These are phyloP conservation scores for Zopfochytrium polystomum DNA, from an alignment of 371 early-diverging fungal species.

Conservation along the genomic window DNA sequence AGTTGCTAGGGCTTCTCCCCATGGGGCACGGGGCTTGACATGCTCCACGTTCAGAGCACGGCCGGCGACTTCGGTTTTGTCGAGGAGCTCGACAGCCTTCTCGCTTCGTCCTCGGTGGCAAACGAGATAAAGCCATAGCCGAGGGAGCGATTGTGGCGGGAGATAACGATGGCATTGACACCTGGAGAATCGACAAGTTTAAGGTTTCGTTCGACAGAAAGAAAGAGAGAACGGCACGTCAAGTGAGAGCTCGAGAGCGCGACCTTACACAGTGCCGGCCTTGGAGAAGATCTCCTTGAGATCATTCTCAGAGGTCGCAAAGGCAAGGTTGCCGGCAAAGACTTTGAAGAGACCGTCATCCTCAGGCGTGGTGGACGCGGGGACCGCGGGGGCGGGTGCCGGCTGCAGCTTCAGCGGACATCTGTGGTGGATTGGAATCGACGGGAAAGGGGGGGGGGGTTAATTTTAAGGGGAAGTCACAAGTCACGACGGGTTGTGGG, in stretches of 20 bases:
- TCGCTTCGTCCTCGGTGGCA: constrained; percentile 66
- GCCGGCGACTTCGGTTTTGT: constrained; percentile 73
- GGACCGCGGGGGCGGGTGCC: no score
- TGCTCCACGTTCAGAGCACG: constrained; percentile 85
- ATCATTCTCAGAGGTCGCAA: constrained; percentile 73
- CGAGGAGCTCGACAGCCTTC: constrained; percentile 65
- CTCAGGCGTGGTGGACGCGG: no score
- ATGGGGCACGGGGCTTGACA: constrained; percentile 55
- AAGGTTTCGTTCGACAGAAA: background rate
- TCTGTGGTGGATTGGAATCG: no score
- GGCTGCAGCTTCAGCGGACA: no score
- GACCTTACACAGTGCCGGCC: constrained; percentile 63
- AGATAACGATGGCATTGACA: constrained; percentile 69
- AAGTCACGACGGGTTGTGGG: no score
- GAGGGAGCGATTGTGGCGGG: constrained; percentile 69
- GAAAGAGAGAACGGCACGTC: background rate
- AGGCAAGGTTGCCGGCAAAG: constrained; percentile 93
- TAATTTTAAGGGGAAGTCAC: no score
- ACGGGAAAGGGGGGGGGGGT: no score
- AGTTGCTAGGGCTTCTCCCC: background rate
- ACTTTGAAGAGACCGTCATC: no score
- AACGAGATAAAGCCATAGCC: constrained; percentile 93
- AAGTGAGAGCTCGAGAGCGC: constrained; percentile 57
- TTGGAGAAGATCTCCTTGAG: constrained; percentile 70
- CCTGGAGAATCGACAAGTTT: constrained; percentile 30